phyloP scores from a whole-genome alignment of 306 rosid species.

The Acmispon strigosus region DNA sequence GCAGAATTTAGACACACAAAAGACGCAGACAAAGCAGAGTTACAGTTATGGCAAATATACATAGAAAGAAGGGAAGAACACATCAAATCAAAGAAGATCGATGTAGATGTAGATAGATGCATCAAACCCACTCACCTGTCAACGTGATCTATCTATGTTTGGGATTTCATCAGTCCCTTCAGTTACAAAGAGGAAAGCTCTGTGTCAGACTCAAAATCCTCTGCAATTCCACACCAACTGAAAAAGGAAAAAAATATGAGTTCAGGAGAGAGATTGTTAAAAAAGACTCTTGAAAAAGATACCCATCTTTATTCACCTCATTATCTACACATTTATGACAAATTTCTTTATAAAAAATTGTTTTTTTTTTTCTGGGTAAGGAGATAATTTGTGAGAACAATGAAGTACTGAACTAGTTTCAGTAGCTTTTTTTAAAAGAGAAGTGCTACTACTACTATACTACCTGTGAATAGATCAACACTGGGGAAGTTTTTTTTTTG shows the following conservation, averaged over 20 bases:
- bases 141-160: slow-evolving; percentile 24
- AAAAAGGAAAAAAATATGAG: slow-evolving; percentile 42
- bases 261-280: slow-evolving; percentile 34
- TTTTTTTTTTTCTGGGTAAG: too few species aligned
- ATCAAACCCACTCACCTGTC: slow-evolving; percentile 27
- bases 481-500: slow-evolving; percentile 36
- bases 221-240: slow-evolving; percentile 58
- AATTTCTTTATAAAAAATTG: background rate
- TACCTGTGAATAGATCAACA: slow-evolving; percentile 70
- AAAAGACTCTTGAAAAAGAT: slow-evolving; percentile 61
- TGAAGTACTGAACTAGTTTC: background rate
- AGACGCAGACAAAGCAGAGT: slow-evolving; percentile 6
- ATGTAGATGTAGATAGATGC: slow-evolving; percentile 10
- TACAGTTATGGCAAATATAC: slow-evolving; percentile 34
- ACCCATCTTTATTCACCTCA: slow-evolving; percentile 78
- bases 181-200: slow-evolving; percentile 38
- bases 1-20: background rate
- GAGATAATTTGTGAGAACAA: background rate
- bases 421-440: slow-evolving; percentile 16
- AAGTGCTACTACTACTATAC: slow-evolving; percentile 17
- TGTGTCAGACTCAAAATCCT: slow-evolving; percentile 74
- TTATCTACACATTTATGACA: slow-evolving; percentile 45
- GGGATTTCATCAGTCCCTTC: slow-evolving; percentile 34
- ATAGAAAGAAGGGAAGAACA: slow-evolving; percentile 2
- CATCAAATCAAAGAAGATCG: slow-evolving; percentile 12